A percentile compares a stretch with the other conserved stretches of the same genome.
These are phyloP conservation scores for Trypanosoma caninum DNA, from an alignment of 208 protist genomes.

Conservation along the genomic window DNA sequence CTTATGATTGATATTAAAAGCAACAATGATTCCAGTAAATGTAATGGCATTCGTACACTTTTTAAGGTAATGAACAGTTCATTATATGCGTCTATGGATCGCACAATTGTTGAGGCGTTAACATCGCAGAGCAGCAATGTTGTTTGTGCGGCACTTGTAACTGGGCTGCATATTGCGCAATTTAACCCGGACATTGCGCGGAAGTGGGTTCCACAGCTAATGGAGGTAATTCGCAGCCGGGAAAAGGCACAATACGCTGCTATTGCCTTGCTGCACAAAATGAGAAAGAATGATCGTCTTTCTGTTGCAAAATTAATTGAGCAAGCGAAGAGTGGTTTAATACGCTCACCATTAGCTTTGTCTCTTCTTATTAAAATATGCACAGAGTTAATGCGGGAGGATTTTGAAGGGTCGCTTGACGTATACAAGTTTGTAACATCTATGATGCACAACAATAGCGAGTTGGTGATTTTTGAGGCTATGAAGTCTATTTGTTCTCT, in stretches of 20 bases:
- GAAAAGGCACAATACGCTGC: constrained; percentile 97
- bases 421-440: constrained; percentile 92
- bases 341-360: constrained; percentile 93
- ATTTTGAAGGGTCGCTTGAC: constrained; percentile 59
- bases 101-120: constrained; percentile 97
- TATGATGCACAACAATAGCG: constrained; percentile 90
- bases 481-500: constrained; percentile 94
- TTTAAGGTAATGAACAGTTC: constrained; percentile 94
- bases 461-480: constrained; percentile 98
- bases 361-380: constrained; percentile 96
- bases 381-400: constrained; percentile 90
- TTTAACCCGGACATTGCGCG: constrained; percentile 84
- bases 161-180: constrained; percentile 94
- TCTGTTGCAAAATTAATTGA: constrained; percentile 95
- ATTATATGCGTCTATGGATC: constrained; percentile 94
- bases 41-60: constrained; percentile 94
- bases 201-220: constrained; percentile 95
- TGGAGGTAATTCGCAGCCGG: constrained; percentile 82
- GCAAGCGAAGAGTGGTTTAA: constrained; percentile 66
- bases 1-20: constrained; percentile 97
- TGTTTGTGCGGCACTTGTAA: constrained; percentile 96
- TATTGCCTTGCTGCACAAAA: constrained; percentile 94
- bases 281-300: constrained; percentile 96
- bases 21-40: constrained; percentile 89
- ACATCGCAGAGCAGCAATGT: constrained; percentile 95